Base-by-base conservation (phyloP, 2,329 filamentous ascomycete species). In the Rutstroemia sp. region DNA sequence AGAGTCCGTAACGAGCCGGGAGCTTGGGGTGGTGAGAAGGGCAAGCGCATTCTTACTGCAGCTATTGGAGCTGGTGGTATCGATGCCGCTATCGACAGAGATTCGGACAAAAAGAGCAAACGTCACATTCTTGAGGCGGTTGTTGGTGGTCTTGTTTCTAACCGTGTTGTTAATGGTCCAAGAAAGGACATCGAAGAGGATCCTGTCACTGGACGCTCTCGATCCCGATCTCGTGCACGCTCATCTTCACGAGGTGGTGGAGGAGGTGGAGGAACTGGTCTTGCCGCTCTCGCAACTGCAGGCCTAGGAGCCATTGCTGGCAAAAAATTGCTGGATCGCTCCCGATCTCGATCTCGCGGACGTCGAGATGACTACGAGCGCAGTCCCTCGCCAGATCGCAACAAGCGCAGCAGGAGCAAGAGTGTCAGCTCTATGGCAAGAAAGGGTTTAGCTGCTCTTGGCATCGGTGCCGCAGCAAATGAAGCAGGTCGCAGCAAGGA, bases 11-110 rank as follows among this genome's bases (percentile, higher is more conserved):
- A 92, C 67, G 88, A 94, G 61, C 88, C 90, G 2, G 92, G 92
- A 54, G 82, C 86, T 45, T 96, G 92, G 91, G 87, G 86, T 61
- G 92, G 92, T 39, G 87, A 89, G 61, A 96, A 96, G 74, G 90
- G 91, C 63, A 94, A 91, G 76, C 90, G 92, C 52, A 83, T 97
- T 59, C 80, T 95, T 49, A 96, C 92, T 21, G 92, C 91, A 49
- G 92, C 92, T 25, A 80, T 82, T 25, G 87, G 90, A 72, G 91
- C 92, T 58, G 92, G 89, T 63, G 88, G 90, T 57, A 87, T 96
- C 59, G 90, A 96, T 71, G 84, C 85, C 8, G 86, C 85, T 23
- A 77, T 86, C 56, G 82, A 85, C 63, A 76, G 76, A 52, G 80
- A 91, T 65, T 79, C 85, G 5, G 77, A 79, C 18, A 83, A 86